Percentiles rank a stretch among this genome's conserved stretches.
phyloP scores from a whole-genome alignment of 78 protist species.

The Dictyostelium purpureum region DNA sequence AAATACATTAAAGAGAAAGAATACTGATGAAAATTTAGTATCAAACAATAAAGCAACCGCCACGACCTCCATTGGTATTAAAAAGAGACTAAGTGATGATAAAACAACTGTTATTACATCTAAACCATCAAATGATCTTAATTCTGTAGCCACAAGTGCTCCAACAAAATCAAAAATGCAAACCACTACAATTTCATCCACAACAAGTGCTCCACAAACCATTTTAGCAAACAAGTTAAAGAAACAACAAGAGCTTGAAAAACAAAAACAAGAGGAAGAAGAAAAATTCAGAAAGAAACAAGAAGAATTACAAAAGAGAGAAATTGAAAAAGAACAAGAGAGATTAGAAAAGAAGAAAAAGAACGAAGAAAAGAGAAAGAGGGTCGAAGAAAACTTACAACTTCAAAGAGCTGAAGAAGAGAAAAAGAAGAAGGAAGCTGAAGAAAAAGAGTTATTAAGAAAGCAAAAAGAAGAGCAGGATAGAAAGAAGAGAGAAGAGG shows the following conservation, averaged over 20 bases:
- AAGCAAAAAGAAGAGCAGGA: neutral
- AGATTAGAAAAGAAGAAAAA: conserved; percentile 12
- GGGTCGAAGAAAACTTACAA: conserved; percentile 5
- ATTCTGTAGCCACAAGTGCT: neutral
- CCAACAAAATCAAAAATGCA: too few relatives aligned
- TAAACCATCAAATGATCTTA: neutral
- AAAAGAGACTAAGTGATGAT: conserved; percentile 29
- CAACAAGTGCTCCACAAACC: neutral
- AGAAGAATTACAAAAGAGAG: neutral
- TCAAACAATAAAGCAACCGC: neutral
- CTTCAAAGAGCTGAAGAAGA: neutral
- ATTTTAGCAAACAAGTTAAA: neutral
- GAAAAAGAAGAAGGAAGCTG: conserved; percentile 6
- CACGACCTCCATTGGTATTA: neutral
- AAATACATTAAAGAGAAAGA: conserved; percentile 27
- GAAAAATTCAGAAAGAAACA: conserved; percentile 22
- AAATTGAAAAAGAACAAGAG: neutral
- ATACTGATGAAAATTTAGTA: neutral
- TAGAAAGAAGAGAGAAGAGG: neutral
- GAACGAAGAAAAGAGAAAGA: neutral
- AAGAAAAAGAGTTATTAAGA: neutral
- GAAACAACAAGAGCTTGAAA: conserved; percentile 21
- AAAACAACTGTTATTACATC: neutral
- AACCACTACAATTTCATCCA: neutral
- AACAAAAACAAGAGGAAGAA: conserved; percentile 14